Conservation (phyloP, 1,284 basidiomycete genomes). For the Sanghuangporus baumii region DNA sequence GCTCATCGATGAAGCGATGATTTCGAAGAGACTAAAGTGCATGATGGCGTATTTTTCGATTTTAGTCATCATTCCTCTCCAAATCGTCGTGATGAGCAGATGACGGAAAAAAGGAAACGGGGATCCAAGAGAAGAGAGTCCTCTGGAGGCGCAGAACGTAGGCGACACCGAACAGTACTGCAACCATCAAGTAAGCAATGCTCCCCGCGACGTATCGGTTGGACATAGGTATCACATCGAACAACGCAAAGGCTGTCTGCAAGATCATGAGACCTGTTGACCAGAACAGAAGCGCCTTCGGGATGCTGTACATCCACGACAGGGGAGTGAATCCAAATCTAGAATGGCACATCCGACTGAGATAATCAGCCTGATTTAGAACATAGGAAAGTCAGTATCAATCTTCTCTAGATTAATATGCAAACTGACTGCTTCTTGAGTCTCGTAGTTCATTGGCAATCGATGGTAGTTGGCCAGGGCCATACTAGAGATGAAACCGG, state of each 20-base stretch:
- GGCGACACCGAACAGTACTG: neutral
- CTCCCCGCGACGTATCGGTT: constrained; percentile 1
- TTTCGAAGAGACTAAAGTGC: neutral
- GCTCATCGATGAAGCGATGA: neutral
- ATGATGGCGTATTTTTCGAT: neutral
- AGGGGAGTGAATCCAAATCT: constrained; percentile 14
- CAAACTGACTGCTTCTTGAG: constrained; percentile 8
- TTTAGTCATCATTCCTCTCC: neutral
- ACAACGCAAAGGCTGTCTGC: constrained; percentile 7
- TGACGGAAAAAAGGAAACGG: neutral
- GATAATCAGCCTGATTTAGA: constrained; percentile 4
- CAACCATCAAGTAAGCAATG: neutral
- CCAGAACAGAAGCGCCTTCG: constrained; percentile 16
- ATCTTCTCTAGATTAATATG: neutral
- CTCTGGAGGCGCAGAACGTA: neutral
- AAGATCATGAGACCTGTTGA: constrained; percentile 5
- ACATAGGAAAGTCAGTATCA: neutral
- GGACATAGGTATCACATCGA: neutral
- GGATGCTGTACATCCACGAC: constrained; percentile 15
- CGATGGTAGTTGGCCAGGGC: constrained; percentile 6
- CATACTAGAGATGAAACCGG: constrained; percentile 8
- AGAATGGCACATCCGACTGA: neutral
- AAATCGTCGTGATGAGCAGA: neutral
- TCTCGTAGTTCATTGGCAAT: constrained; percentile 6
- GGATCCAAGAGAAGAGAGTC: neutral